These are phyloP conservation scores for Nemania sp. DNA, from an alignment of 2,329 filamentous ascomycete species.

Conservation along the genomic window DNA sequence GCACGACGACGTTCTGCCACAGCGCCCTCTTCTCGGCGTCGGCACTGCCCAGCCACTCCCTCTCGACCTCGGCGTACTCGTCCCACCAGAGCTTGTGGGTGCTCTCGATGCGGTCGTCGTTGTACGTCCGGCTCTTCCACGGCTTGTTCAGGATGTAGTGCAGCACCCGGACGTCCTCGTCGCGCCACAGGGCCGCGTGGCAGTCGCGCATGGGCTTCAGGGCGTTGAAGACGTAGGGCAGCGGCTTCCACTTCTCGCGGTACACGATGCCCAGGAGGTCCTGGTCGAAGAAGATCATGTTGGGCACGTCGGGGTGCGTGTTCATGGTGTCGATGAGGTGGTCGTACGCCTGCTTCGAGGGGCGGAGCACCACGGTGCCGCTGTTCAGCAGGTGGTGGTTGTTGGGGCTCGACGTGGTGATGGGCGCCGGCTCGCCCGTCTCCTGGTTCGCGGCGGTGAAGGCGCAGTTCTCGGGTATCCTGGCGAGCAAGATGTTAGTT, in stretches of 20 bases:
- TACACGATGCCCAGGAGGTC: slow-evolving; percentile 40
- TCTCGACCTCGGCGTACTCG: slow-evolving; percentile 35
- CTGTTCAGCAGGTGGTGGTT: slow-evolving; percentile 45
- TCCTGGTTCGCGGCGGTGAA: slow-evolving; percentile 40
- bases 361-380: slow-evolving; percentile 41
- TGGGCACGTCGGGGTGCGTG: slow-evolving; percentile 39
- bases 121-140: slow-evolving; percentile 37
- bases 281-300: slow-evolving; percentile 41
- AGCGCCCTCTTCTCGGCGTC: slow-evolving; percentile 36
- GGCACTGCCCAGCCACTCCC: slow-evolving; percentile 35
- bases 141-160: slow-evolving; percentile 42
- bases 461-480: slow-evolving; percentile 40
- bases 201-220: slow-evolving; percentile 41
- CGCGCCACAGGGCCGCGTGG: slow-evolving; percentile 35
- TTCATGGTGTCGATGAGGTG: slow-evolving; percentile 41
- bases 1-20: slow-evolving; percentile 41
- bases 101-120: slow-evolving; percentile 35
- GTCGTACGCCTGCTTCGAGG: slow-evolving; percentile 38
- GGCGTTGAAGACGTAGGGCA: slow-evolving; percentile 40
- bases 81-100: slow-evolving; percentile 44
- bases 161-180: slow-evolving; percentile 36
- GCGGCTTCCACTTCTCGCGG: slow-evolving; percentile 36
- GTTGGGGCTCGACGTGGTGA: slow-evolving; percentile 34
- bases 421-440: slow-evolving; percentile 36
- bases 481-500: slow-evolving; percentile 13